phyloP scores from a whole-genome alignment of 2,329 filamentous ascomycete species.

The Venturia carpophila region DNA sequence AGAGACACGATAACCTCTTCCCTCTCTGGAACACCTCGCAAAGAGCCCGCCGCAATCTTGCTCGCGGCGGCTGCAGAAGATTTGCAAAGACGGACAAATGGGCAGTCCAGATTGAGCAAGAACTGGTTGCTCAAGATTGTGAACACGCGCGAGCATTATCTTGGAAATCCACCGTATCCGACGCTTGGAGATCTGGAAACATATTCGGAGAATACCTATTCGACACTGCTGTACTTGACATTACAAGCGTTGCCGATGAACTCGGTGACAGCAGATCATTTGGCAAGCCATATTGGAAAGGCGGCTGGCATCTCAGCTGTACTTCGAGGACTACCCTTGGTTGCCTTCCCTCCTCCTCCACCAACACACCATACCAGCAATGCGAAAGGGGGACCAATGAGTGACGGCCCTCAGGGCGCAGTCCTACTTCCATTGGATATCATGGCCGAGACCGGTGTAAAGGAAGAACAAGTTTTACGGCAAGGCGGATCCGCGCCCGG shows the following conservation, averaged over 20 bases:
- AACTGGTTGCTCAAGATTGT: slow-evolving; percentile 61
- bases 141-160: slow-evolving; percentile 69
- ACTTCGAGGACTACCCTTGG: slow-evolving; percentile 75
- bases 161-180: slow-evolving; percentile 75
- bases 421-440: slow-evolving; percentile 81
- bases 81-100: slow-evolving; percentile 40
- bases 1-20: slow-evolving; percentile 73
- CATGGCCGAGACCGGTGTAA: slow-evolving; percentile 73
- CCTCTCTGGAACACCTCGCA: slow-evolving; percentile 69
- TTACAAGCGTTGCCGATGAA: slow-evolving; percentile 70
- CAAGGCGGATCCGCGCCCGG: slow-evolving; percentile 70
- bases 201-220: slow-evolving; percentile 93
- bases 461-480: slow-evolving; percentile 84
- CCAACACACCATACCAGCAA: slow-evolving; percentile 43
- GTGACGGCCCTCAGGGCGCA: slow-evolving; percentile 48
- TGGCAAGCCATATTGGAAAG: slow-evolving; percentile 93
- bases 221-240: slow-evolving; percentile 81
- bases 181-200: slow-evolving; percentile 67
- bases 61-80: slow-evolving; percentile 64
- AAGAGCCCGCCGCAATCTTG: slow-evolving; percentile 84
- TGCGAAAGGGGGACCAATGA: slow-evolving; percentile 30
- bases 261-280: slow-evolving; percentile 79
- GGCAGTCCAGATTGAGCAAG: slow-evolving; percentile 45
- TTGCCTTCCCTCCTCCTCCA: slow-evolving; percentile 67
- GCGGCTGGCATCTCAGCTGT: slow-evolving; percentile 81